Percentiles rank a stretch among this genome's conserved stretches.
Evolutionary conservation across 345 rosid species (phyloP).

Genomic region (Aethionema arabicum): DNA sequence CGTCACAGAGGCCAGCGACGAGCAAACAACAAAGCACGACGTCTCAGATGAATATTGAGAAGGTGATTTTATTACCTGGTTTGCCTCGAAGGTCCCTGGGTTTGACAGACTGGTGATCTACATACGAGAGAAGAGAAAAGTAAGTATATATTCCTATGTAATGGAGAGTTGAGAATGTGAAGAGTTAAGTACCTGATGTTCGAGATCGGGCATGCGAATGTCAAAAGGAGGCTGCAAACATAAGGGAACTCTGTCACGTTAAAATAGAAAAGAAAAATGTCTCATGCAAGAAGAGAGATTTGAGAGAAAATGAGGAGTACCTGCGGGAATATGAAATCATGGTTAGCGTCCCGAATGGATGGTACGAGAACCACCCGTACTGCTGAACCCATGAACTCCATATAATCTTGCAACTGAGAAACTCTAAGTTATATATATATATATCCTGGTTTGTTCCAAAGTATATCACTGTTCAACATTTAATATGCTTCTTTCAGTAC

Average conservation of each 20-base stretch:
- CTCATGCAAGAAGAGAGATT: background rate
- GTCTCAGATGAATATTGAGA: slow-evolving; percentile 1
- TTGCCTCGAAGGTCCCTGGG: slow-evolving; percentile 79
- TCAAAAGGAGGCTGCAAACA: slow-evolving; percentile 75
- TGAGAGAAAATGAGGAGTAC: slow-evolving; percentile 39
- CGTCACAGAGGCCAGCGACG: no score
- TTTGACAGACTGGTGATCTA: slow-evolving; percentile 73
- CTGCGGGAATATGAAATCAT: slow-evolving; percentile 96
- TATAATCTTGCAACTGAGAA: slow-evolving; percentile 80
- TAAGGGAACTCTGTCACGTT: slow-evolving; percentile 8
- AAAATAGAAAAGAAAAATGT: background rate
- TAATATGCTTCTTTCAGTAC: slow-evolving; percentile 38
- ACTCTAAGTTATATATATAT: background rate
- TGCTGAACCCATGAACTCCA: slow-evolving; percentile 69
- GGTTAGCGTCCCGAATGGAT: slow-evolving; percentile 85
- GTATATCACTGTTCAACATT: slow-evolving; percentile 6
- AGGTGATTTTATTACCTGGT: slow-evolving; percentile 51
- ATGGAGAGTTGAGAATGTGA: slow-evolving; percentile 6
- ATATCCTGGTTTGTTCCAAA: slow-evolving; percentile 8
- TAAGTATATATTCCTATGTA: slow-evolving; percentile 1
- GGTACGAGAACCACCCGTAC: slow-evolving; percentile 71
- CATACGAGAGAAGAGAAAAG: slow-evolving; percentile 10
- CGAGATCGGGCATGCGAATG: slow-evolving; percentile 45
- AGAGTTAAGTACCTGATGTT: slow-evolving; percentile 56
- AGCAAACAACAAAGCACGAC: background rate